Evolutionary conservation across 257 asterid species (phyloP).

Genomic region (Handroanthus guayacan): DNA sequence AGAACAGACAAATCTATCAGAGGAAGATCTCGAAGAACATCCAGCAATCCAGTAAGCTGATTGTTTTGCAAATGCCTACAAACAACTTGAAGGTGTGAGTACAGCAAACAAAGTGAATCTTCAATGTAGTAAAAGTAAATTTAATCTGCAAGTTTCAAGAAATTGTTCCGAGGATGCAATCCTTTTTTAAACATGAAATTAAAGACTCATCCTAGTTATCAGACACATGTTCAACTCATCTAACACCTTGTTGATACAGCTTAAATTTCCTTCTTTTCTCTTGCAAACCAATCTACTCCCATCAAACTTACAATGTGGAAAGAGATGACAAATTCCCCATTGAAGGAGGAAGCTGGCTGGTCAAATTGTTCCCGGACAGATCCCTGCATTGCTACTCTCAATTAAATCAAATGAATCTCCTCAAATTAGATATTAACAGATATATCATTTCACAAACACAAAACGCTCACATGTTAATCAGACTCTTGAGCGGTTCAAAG

Average conservation of each 20-base stretch:
- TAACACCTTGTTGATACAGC: not conserved
- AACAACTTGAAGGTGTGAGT: slow-evolving; percentile 27
- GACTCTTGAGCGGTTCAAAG: slow-evolving; percentile 58
- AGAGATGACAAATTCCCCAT: slow-evolving; percentile 72
- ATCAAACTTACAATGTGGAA: slow-evolving; percentile 55
- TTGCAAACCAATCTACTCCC: not conserved
- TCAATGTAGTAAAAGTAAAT: not conserved
- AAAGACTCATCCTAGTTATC: not conserved
- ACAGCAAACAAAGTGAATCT: not conserved
- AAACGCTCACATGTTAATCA: slow-evolving; percentile 62
- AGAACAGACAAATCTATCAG: slow-evolving; percentile 68
- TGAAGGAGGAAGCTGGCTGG: slow-evolving; percentile 80
- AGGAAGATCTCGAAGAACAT: slow-evolving; percentile 85
- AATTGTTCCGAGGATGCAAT: not conserved
- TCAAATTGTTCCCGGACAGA: slow-evolving; percentile 76
- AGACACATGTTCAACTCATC: slow-evolving; percentile 1
- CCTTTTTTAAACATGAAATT: not conserved
- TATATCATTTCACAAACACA: slow-evolving; percentile 22
- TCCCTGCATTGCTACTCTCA: slow-evolving; percentile 56
- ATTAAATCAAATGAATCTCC: slow-evolving; percentile 22
- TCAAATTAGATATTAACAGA: slow-evolving; percentile 11
- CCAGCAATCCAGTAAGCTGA: slow-evolving; percentile 80
- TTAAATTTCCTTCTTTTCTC: not conserved
- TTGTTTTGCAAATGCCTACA: slow-evolving; percentile 90
- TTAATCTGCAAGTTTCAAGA: not conserved